phyloP scores from a whole-genome alignment of 805 yeast genomes.

The Ogataea pilisensis region DNA sequence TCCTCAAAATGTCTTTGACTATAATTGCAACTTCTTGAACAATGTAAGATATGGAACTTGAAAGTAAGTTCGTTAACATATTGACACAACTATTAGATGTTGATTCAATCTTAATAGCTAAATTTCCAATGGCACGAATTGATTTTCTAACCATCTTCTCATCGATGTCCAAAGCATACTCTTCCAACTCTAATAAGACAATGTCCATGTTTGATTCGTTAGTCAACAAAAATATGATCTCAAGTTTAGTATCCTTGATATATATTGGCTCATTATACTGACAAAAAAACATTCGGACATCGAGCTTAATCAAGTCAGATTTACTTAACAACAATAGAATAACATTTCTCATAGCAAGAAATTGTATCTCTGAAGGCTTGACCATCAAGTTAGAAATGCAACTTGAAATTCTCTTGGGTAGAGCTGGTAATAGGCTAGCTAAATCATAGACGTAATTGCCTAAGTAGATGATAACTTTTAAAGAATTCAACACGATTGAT shows the following conservation, averaged over 20 bases:
- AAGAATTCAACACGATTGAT: conserved; percentile 72
- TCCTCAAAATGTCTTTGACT: conserved; percentile 68
- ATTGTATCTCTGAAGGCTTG: conserved; percentile 80
- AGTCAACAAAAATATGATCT: conserved; percentile 78
- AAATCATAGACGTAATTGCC: conserved; percentile 64
- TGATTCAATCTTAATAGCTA: conserved; percentile 69
- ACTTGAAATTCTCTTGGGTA: conserved; percentile 58
- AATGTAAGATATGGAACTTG: conserved; percentile 65
- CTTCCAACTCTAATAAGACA: conserved; percentile 73
- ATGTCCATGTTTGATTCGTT: conserved; percentile 52
- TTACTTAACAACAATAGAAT: conserved; percentile 67
- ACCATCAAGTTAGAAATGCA: conserved; percentile 65
- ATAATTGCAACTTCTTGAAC: conserved; percentile 80
- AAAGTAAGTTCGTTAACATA: conserved; percentile 52
- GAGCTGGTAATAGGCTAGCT: conserved; percentile 49
- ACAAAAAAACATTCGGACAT: conserved; percentile 79
- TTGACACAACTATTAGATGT: conserved; percentile 64
- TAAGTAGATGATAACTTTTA: conserved; percentile 67
- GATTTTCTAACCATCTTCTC: conserved; percentile 84
- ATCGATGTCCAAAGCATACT: conserved; percentile 85
- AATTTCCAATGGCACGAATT: conserved; percentile 81
- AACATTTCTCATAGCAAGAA: conserved; percentile 75
- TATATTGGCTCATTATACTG: conserved; percentile 82
- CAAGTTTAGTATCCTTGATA: conserved; percentile 85
- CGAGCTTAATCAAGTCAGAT: conserved; percentile 55